Evolutionary conservation across 208 protist genomes (phyloP).

Genomic region (Leishmania tropica): DNA sequence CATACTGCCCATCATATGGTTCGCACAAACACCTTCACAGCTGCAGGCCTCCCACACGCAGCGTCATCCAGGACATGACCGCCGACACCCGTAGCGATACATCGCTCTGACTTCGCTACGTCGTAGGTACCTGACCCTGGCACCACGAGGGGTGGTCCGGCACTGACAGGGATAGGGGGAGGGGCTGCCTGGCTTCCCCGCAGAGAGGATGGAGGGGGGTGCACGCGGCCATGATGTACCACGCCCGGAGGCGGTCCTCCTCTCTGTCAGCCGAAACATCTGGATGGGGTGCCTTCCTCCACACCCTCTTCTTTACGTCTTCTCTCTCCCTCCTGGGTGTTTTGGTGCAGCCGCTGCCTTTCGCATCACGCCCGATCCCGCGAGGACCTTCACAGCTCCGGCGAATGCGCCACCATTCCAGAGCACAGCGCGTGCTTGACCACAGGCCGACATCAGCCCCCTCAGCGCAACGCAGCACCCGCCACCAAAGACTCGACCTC

Average conservation of each 20-base stretch:
- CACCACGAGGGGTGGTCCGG: neutral
- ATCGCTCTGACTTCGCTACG: neutral
- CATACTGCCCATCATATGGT: neutral
- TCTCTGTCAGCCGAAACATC: neutral
- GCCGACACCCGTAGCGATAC: neutral
- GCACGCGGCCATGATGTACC: too few species aligned
- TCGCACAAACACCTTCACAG: neutral
- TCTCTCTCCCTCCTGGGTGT: neutral
- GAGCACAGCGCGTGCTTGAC: too few species aligned
- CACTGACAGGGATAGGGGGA: neutral
- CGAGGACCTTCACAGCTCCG: too few species aligned
- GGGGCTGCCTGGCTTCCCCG: neutral
- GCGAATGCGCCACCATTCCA: too few species aligned
- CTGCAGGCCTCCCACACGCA: neutral
- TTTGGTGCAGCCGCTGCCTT: neutral
- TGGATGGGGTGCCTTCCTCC: neutral
- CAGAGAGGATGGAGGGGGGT: neutral
- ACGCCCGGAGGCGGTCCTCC: neutral
- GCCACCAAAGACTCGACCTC: too few species aligned
- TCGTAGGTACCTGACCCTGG: neutral
- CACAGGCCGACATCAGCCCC: too few species aligned
- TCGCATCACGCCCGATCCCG: too few species aligned
- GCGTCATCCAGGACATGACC: neutral
- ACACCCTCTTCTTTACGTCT: neutral
- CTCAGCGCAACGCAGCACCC: neutral